A percentile compares a stretch with the other conserved stretches of the same genome.
Conservation (phyloP, 768 basidiomycete species). For the Russula earlei region DNA sequence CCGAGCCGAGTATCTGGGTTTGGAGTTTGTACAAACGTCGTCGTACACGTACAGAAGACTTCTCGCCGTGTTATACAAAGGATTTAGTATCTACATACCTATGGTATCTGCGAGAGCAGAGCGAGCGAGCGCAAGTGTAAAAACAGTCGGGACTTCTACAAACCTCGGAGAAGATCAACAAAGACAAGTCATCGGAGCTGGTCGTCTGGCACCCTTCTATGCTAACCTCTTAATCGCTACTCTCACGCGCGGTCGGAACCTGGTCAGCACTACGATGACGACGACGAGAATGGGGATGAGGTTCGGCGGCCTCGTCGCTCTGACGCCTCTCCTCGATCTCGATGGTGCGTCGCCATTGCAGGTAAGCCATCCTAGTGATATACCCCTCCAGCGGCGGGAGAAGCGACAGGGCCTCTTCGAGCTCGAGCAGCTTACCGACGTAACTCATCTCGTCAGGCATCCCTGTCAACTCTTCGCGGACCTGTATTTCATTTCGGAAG, state of each 20-base stretch:
- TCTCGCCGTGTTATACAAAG: too few relatives aligned
- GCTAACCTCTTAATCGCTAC: not conserved
- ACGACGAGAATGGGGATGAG: not conserved
- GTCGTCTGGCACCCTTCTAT: not conserved
- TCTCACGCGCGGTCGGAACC: not conserved
- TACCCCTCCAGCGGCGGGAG: slow-evolving; percentile 26
- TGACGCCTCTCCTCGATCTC: not conserved
- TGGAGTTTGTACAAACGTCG: too few relatives aligned
- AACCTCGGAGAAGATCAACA: too few relatives aligned
- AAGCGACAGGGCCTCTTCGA: slow-evolving; percentile 34
- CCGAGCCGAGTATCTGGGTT: too few relatives aligned
- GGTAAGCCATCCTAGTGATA: slow-evolving; percentile 35
- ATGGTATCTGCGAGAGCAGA: too few relatives aligned
- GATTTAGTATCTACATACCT: too few relatives aligned
- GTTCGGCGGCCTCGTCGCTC: not conserved
- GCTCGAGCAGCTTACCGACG: slow-evolving; percentile 32
- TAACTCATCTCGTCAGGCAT: slow-evolving; percentile 51
- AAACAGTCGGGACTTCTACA: too few relatives aligned
- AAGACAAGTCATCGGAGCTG: not conserved
- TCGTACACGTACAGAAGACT: too few relatives aligned
- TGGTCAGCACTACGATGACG: not conserved
- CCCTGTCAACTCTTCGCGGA: slow-evolving; percentile 39
- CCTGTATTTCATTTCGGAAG: slow-evolving; percentile 25
- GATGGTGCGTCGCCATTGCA: slow-evolving; percentile 24
- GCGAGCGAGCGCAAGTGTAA: not conserved